A percentile compares a stretch with the other conserved stretches of the same genome.
Evolutionary conservation across 2,329 filamentous ascomycete genomes (phyloP).

Genomic region (Aspergillus felis): DNA sequence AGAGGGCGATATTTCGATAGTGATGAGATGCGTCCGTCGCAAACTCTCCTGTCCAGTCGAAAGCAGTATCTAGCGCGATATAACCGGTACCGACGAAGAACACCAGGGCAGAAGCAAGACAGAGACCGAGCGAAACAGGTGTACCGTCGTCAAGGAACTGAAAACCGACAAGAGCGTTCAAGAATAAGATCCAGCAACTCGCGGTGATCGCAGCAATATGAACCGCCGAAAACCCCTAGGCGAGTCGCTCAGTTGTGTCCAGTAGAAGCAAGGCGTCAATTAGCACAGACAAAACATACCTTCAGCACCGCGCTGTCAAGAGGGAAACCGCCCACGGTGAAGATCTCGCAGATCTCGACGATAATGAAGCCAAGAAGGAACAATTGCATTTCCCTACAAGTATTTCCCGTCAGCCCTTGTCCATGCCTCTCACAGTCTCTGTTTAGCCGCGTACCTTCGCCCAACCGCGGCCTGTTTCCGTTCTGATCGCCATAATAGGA

Average conservation of each 20-base stretch:
- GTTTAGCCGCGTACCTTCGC: conserved; percentile 61
- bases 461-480: conserved; percentile 91
- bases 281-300: conserved; percentile 48
- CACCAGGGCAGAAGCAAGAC: conserved; percentile 63
- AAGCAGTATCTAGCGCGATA: conserved; percentile 90
- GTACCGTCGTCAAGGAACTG: conserved; percentile 94
- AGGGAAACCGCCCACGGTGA: conserved; percentile 87
- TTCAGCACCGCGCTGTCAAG: conserved; percentile 63
- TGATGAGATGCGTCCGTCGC: conserved; percentile 52
- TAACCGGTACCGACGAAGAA: conserved; percentile 91
- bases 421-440: background rate
- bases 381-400: conserved; percentile 83
- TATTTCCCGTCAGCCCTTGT: conserved; percentile 10
- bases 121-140: conserved; percentile 71
- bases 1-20: conserved; percentile 77
- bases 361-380: conserved; percentile 85
- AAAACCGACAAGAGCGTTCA: conserved; percentile 89
- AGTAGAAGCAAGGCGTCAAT: background rate
- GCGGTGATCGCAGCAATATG: conserved; percentile 88
- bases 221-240: conserved; percentile 77
- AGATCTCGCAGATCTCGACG: conserved; percentile 92
- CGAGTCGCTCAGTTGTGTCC: conserved; percentile 8
- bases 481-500: conserved; percentile 76
- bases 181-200: conserved; percentile 82
- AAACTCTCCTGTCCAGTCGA: conserved; percentile 78